Conservation (phyloP, 257 asterid genomes). For the Rhazya stricta region DNA sequence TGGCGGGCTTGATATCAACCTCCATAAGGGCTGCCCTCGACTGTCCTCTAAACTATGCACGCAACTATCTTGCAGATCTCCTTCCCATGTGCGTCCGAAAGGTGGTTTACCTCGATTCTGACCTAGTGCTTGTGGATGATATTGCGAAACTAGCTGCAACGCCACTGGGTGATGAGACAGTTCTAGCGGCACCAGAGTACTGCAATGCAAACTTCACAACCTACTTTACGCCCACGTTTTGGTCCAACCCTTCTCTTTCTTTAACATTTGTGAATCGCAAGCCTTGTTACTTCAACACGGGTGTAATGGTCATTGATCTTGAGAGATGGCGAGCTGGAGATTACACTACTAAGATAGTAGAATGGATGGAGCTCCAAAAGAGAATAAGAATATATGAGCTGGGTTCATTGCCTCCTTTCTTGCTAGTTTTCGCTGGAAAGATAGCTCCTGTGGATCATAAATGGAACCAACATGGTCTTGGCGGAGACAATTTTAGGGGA, state of each 20-base stretch:
- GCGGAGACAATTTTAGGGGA: conserved; percentile 84
- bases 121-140: conserved; percentile 83
- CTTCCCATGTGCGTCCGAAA: conserved; percentile 50
- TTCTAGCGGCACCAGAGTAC: conserved; percentile 87
- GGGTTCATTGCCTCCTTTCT: conserved; percentile 86
- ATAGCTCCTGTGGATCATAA: conserved; percentile 89
- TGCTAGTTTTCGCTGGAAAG: conserved; percentile 82
- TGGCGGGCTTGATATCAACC: conserved; percentile 72
- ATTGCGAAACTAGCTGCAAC: conserved; percentile 70
- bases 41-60: conserved; percentile 89
- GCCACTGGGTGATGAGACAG: conserved; percentile 42
- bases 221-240: conserved; percentile 89
- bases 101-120: conserved; percentile 85
- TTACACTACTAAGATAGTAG: conserved; percentile 61
- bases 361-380: conserved; percentile 98
- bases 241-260: conserved; percentile 86
- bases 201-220: conserved; percentile 90
- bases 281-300: conserved; percentile 90
- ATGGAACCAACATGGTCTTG: conserved; percentile 98
- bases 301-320: conserved; percentile 87
- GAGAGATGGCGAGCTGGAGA: conserved; percentile 67
- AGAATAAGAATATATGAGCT: conserved; percentile 87
- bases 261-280: conserved; percentile 57
- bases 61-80: conserved; percentile 78
- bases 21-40: conserved; percentile 90